These are phyloP conservation scores for Phytophthora rubi DNA, from an alignment of 352 stramenopile genomes.

Conservation along the genomic window DNA sequence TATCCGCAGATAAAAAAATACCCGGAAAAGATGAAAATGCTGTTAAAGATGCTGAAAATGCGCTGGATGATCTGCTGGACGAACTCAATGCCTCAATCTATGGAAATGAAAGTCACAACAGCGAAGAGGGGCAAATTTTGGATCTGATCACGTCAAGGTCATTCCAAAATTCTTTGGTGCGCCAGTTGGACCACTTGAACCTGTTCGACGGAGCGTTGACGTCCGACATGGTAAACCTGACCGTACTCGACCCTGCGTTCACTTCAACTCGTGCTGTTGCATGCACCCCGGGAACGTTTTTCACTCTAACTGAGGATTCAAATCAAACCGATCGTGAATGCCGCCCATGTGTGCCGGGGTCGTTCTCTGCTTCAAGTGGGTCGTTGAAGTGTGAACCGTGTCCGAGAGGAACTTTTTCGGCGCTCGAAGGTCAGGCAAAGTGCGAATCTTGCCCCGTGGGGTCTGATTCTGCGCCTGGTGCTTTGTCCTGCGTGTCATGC, in stretches of 20 bases:
- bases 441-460: slow-evolving; percentile 51
- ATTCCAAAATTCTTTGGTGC: slow-evolving; percentile 34
- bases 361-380: slow-evolving; percentile 37
- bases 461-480: slow-evolving; percentile 39
- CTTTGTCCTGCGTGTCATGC: slow-evolving; percentile 51
- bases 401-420: slow-evolving; percentile 44
- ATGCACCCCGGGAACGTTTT: slow-evolving; percentile 44
- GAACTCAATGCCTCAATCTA: slow-evolving; percentile 17
- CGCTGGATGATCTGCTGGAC: slow-evolving; percentile 20
- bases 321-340: slow-evolving; percentile 22
- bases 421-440: slow-evolving; percentile 40
- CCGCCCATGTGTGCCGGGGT: slow-evolving; percentile 43
- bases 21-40: slow-evolving; percentile 4
- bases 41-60: slow-evolving; percentile 21
- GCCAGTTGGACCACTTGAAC: slow-evolving; percentile 25
- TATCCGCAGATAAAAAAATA: not conserved
- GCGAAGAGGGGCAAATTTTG: slow-evolving; percentile 13
- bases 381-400: slow-evolving; percentile 46
- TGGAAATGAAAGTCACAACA: not conserved
- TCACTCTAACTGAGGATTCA: slow-evolving; percentile 10
- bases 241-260: slow-evolving; percentile 27
- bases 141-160: slow-evolving; percentile 18
- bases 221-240: slow-evolving; percentile 27
- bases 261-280: slow-evolving; percentile 39
- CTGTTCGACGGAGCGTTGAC: slow-evolving; percentile 20